Evolutionary conservation across 1,139 yeast species (phyloP), one percentile per base, ranked within the genome.

Genomic region (Yamadazyma dendronema): DNA sequence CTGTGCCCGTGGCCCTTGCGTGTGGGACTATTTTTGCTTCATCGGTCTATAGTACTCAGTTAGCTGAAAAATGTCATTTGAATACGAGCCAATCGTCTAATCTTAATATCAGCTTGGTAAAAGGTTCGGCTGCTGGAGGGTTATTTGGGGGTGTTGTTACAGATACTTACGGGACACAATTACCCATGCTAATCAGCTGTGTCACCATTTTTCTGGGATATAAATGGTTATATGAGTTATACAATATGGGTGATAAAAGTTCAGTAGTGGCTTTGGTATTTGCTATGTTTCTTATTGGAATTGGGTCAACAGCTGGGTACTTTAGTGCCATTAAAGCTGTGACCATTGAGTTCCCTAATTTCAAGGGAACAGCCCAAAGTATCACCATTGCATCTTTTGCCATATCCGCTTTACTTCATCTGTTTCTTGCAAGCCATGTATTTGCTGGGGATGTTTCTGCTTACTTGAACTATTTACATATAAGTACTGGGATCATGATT

Each of bases 301-400:
- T 61, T 26, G 68, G 69, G 0, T 58, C 67, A 1, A 60, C 61
- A 0, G 45, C 64, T 2, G 65, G 65, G 4, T 64, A 63, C 39
- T 64, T 64, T 36, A 59, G 65, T 37, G 53, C 65, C 13, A 52
- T 64, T 11, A 64, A 63, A 40, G 68, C 68, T 1, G 66, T 63
- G 4, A 55, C 67, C 0, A 43, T 62, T 4, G 56, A 53, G 39
- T 64, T 64, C 36, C 67, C 67, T 7, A 51, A 53, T 21, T 54
- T 39, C 34, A 62, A 60, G 38, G 66, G 65, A 14, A 50, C 65
- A 0, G 68, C 69, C 8, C 68, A 62, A 43, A 59, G 66, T 41
- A 48, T 63, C 13, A 62, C 69, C n/a, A 62, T 63, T 37, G 64
- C 69, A 1, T 57, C 64, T 5, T 63, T 63, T 52, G 69, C 69